A percentile compares a stretch with the other conserved stretches of the same genome.
These are phyloP conservation scores for Arthroderma sp. DNA, from an alignment of 2,329 filamentous ascomycete species.

Conservation along the genomic window DNA sequence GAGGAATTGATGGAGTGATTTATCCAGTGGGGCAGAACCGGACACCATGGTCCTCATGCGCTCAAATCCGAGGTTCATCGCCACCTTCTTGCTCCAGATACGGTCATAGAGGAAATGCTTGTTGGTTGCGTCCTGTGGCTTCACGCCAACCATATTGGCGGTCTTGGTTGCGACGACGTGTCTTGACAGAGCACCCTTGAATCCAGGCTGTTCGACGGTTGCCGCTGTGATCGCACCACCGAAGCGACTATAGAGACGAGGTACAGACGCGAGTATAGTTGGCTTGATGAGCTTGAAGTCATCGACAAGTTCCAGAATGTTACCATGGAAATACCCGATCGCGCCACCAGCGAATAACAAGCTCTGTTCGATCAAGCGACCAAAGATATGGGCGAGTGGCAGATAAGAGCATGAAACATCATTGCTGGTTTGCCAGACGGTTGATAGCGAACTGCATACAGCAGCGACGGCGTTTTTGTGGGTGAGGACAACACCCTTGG, in stretches of 20 bases:
- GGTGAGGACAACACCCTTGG: constrained; percentile 56
- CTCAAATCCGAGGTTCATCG: constrained; percentile 68
- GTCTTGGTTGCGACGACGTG: constrained; percentile 70
- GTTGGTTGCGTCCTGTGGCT: constrained; percentile 56
- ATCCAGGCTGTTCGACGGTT: constrained; percentile 64
- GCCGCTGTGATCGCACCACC: constrained; percentile 66
- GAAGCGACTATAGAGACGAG: constrained; percentile 83
- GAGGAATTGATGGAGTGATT: constrained; percentile 75
- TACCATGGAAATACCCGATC: constrained; percentile 89
- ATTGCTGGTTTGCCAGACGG: constrained; percentile 38
- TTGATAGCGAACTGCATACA: constrained; percentile 46
- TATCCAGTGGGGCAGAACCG: constrained; percentile 83
- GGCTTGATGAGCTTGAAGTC: constrained; percentile 81
- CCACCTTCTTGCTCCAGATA: constrained; percentile 83
- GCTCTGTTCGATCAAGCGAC: constrained; percentile 67
- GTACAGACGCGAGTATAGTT: constrained; percentile 74
- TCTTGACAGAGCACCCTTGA: constrained; percentile 69
- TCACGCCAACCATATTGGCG: constrained; percentile 57
- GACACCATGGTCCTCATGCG: constrained; percentile 61
- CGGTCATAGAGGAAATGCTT: constrained; percentile 41
- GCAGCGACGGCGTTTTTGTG: constrained; percentile 71
- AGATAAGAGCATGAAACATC: constrained; percentile 75
- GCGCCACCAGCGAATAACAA: constrained; percentile 57
- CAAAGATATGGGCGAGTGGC: constrained; percentile 87
- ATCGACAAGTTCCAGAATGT: constrained; percentile 73